Conservation (phyloP, 75 land plant genomes). For the Ceratopteris richardii region DNA sequence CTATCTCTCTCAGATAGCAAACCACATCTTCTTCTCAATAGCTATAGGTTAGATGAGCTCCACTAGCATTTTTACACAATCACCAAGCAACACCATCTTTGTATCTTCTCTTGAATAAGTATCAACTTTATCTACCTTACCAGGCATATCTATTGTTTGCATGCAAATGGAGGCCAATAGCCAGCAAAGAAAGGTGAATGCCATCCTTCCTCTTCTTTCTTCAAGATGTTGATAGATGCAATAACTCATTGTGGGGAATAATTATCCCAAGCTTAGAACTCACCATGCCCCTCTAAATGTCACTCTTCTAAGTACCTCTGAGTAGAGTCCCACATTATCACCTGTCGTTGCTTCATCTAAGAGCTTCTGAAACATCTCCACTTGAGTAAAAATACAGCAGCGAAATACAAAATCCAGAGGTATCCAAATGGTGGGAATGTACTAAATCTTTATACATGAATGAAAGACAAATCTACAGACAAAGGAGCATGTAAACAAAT, state of each 20-base stretch:
- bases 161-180: conserved; percentile 85
- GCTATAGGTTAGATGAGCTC: conserved; percentile 76
- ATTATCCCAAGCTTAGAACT: conserved; percentile 75
- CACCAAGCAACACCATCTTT: conserved; percentile 99
- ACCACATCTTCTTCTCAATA: conserved; percentile 90
- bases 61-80: conserved; percentile 83
- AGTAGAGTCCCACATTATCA: conserved; percentile 76
- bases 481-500: no score
- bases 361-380: conserved; percentile 95
- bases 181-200: conserved; percentile 84
- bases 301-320: conserved; percentile 61
- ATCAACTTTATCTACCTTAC: conserved; percentile 59
- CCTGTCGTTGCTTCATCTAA: conserved; percentile 82
- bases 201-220: conserved; percentile 90
- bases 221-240: conserved; percentile 72
- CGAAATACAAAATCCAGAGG: no score
- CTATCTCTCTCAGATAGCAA: conserved; percentile 94
- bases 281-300: conserved; percentile 84
- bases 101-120: conserved; percentile 86
- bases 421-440: no score
- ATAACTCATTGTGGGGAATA: conserved; percentile 55
- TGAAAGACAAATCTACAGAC: no score
- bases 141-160: conserved; percentile 95
- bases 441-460: no score
- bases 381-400: no score